Evolutionary conservation across 202 grass and related monocot genomes (phyloP).

Genomic region (Digitaria exilis): DNA sequence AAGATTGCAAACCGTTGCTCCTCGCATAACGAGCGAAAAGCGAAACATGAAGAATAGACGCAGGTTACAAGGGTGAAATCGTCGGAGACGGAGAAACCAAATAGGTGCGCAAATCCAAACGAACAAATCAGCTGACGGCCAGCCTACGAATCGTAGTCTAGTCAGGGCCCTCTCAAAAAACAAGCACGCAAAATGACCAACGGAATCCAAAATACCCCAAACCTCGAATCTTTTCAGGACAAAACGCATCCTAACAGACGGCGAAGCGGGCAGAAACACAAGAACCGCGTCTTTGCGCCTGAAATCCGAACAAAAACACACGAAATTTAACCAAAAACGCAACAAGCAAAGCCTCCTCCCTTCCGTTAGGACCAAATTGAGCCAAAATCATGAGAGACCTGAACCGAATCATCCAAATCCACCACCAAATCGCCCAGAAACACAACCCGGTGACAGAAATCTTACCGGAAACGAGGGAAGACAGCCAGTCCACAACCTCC

Average conservation of each 20-base stretch:
- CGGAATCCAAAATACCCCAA: neutral
- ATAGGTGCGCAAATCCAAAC: neutral
- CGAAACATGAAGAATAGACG: neutral
- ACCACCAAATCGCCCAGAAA: neutral
- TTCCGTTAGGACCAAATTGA: neutral
- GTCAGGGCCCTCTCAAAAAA: too few species aligned
- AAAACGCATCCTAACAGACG: neutral
- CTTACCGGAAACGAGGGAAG: conserved; percentile 81
- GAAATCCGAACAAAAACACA: neutral
- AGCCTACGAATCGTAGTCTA: neutral
- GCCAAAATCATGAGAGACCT: neutral
- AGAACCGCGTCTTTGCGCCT: neutral
- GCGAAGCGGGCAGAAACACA: neutral
- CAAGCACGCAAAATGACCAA: neutral
- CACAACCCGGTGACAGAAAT: neutral
- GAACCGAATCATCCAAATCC: neutral
- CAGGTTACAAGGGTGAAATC: neutral
- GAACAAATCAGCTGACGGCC: neutral
- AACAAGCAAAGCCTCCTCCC: neutral
- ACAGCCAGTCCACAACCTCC: conserved; percentile 94
- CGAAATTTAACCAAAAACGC: neutral
- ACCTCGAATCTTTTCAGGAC: neutral
- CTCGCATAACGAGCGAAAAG: neutral
- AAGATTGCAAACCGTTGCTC: neutral
- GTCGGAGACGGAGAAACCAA: neutral